phyloP scores from a whole-genome alignment of 2,329 filamentous ascomycete species.

The Penicillium sp. region DNA sequence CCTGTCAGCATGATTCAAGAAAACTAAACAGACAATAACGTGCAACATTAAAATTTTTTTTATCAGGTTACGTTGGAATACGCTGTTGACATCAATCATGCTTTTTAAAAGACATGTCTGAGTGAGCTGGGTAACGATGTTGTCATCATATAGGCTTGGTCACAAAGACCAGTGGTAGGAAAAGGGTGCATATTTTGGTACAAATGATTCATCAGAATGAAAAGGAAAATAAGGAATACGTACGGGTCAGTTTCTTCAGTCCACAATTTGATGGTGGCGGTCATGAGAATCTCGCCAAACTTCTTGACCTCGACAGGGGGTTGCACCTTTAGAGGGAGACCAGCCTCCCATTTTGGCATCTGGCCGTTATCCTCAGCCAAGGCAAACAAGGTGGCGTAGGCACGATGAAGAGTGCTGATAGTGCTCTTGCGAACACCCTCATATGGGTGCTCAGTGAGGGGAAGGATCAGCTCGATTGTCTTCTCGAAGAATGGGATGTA shows the following conservation, averaged over 20 bases:
- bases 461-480: conserved; percentile 75
- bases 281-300: conserved; percentile 80
- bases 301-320: conserved; percentile 77
- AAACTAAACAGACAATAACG: not conserved
- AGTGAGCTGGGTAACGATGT: conserved; percentile 99
- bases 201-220: not conserved
- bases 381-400: conserved; percentile 85
- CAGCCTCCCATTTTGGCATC: conserved; percentile 80
- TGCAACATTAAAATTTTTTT: not conserved
- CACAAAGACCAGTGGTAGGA: not conserved
- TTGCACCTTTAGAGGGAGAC: conserved; percentile 74
- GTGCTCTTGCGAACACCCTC: conserved; percentile 92
- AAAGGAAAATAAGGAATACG: conserved; percentile 42
- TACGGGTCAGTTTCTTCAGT: conserved; percentile 90
- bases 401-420: conserved; percentile 86
- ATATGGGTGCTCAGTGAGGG: conserved; percentile 81
- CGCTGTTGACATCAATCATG: conserved; percentile 87
- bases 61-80: conserved; percentile 46
- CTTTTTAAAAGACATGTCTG: conserved; percentile 65
- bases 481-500: conserved; percentile 84
- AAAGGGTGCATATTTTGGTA: not conserved
- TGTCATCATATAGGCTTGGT: conserved; percentile 67
- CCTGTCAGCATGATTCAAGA: conserved; percentile 8
- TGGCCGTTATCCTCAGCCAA: conserved; percentile 76
- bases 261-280: conserved; percentile 80